Evolutionary conservation across 2,329 filamentous ascomycete genomes (phyloP).

Genomic region (Clarireedia paspali): DNA sequence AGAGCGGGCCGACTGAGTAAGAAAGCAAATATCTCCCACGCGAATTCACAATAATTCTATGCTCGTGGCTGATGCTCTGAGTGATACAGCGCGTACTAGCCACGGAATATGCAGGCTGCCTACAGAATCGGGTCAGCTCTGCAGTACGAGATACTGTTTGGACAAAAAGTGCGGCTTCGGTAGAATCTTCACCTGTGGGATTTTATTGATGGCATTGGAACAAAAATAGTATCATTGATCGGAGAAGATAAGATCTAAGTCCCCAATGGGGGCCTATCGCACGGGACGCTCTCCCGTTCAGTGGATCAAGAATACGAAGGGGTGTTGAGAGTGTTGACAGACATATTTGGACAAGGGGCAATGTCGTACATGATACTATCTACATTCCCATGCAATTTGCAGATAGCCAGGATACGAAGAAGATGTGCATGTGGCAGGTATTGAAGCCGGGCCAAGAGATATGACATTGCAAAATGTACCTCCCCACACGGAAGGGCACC

Average conservation of each 20-base stretch:
- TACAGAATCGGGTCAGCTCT: conserved; percentile 1
- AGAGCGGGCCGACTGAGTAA: background rate
- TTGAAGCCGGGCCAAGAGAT: background rate
- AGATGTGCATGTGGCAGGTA: background rate
- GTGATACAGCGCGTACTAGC: background rate
- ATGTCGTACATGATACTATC: conserved; percentile 1
- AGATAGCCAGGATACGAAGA: background rate
- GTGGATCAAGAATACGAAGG: background rate
- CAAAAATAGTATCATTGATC: conserved; percentile 4
- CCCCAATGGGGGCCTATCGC: background rate
- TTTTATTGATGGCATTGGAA: background rate
- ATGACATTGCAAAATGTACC: background rate
- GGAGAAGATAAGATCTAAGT: background rate
- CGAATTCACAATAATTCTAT: background rate
- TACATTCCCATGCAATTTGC: background rate
- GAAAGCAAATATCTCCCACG: background rate
- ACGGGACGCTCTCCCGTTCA: background rate
- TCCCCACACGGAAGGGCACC: too few relatives aligned
- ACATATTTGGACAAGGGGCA: background rate
- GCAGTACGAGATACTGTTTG: background rate
- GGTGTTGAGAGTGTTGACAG: background rate
- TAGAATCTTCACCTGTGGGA: background rate
- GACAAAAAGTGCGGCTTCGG: background rate
- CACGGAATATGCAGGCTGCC: background rate
- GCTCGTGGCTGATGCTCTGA: background rate